Conservation (phyloP, 805 yeast genomes). For the Sugiyamaella boreocaroliniensis region DNA sequence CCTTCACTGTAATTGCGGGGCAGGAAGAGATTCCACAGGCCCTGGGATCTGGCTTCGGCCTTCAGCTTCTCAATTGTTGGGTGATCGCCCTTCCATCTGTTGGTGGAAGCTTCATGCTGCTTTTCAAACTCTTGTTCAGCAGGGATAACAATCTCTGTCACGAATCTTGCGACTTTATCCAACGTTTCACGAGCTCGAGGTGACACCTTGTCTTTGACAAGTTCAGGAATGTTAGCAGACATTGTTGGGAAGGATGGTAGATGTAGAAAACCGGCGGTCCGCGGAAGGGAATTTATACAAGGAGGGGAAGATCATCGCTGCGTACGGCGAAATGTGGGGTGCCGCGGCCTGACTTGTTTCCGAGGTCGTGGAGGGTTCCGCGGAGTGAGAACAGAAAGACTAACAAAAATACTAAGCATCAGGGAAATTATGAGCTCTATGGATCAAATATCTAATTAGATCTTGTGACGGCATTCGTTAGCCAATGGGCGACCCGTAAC, state of each 20-base stretch:
- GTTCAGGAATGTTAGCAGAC: constrained; percentile 29
- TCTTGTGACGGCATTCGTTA: too few relatives aligned
- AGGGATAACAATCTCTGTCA: constrained; percentile 51
- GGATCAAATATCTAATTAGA: too few relatives aligned
- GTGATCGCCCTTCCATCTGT: constrained; percentile 45
- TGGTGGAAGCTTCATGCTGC: constrained; percentile 35
- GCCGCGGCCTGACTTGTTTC: background rate
- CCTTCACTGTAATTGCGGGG: constrained; percentile 44
- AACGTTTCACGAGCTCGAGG: constrained; percentile 33
- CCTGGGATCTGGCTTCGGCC: constrained; percentile 44
- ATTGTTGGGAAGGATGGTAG: background rate
- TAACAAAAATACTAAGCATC: too few relatives aligned
- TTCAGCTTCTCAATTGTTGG: constrained; percentile 46
- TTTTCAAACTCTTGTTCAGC: constrained; percentile 41
- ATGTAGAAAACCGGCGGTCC: too few relatives aligned
- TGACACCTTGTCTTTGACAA: constrained; percentile 32
- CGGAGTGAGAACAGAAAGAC: too few relatives aligned
- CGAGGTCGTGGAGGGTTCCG: background rate
- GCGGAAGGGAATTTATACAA: background rate
- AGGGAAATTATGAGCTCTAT: too few relatives aligned
- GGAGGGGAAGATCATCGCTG: background rate
- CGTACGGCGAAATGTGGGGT: background rate
- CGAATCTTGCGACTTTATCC: constrained; percentile 40
- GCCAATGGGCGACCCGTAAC: too few relatives aligned
- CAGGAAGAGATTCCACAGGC: constrained; percentile 57